Conservation (phyloP, 208 protist species). For the Wallacemonas sp. region DNA sequence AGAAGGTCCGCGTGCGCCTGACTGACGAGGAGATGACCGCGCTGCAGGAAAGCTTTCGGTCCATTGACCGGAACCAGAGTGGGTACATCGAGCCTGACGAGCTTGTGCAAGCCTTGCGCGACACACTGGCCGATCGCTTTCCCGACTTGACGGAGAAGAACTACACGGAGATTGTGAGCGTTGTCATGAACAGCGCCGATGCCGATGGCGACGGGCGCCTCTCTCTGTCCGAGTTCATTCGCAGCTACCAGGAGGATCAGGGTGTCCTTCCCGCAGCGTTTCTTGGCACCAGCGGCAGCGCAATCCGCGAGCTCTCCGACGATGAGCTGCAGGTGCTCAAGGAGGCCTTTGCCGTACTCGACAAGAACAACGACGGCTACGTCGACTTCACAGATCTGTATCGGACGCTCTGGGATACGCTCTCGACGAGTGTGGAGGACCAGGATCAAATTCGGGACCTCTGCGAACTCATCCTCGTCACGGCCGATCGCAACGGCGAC, state of each 20-base stretch:
- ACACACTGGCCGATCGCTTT: slow-evolving; percentile 49
- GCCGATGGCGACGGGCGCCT: slow-evolving; percentile 64
- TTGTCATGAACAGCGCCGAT: slow-evolving; percentile 79
- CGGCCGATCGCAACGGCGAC: slow-evolving; percentile 46
- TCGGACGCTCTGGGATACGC: slow-evolving; percentile 59
- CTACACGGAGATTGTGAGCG: slow-evolving; percentile 70
- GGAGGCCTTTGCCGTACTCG: slow-evolving; percentile 72
- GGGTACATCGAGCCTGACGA: slow-evolving; percentile 74
- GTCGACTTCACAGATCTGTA: slow-evolving; percentile 70
- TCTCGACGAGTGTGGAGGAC: slow-evolving; percentile 38
- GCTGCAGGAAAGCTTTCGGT: slow-evolving; percentile 72
- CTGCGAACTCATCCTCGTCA: slow-evolving; percentile 80
- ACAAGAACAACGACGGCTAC: slow-evolving; percentile 79
- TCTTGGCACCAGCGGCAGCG: slow-evolving; percentile 16
- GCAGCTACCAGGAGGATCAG: slow-evolving; percentile 87
- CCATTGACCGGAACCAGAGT: slow-evolving; percentile 70
- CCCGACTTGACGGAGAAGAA: slow-evolving; percentile 65
- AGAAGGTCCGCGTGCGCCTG: slow-evolving; percentile 70
- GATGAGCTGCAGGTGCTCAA: slow-evolving; percentile 64
- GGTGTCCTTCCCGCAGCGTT: slow-evolving; percentile 83
- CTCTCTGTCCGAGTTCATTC: slow-evolving; percentile 84
- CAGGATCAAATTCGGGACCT: slow-evolving; percentile 70
- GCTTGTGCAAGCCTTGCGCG: slow-evolving; percentile 53
- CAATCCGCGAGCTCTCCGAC: slow-evolving; percentile 48
- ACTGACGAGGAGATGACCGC: slow-evolving; percentile 78